Evolutionary conservation across 148 eudicot genomes (phyloP).

Genomic region (Polygonum aviculare): DNA sequence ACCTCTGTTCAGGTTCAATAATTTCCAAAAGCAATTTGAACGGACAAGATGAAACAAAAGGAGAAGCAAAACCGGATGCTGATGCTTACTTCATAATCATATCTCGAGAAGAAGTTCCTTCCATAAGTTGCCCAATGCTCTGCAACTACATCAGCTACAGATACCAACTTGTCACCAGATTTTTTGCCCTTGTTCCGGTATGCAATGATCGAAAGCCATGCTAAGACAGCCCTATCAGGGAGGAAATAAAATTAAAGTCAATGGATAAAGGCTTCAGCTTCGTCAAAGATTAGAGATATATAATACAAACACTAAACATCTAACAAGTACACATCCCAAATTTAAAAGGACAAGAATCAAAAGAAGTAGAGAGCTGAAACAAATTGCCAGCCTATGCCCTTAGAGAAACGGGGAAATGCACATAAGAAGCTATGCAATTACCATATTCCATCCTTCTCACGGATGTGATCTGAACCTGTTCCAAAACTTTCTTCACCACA

Average conservation of each 20-base stretch:
- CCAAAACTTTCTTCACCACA: slow-evolving; percentile 99
- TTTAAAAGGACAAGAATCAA: too few relatives aligned
- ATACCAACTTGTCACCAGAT: slow-evolving; percentile 63
- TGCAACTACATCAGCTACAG: slow-evolving; percentile 82
- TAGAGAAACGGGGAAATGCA: not conserved
- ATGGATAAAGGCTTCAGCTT: not conserved
- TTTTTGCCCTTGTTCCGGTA: slow-evolving; percentile 63
- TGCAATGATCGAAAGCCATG: slow-evolving; percentile 95
- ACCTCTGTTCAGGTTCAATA: not conserved
- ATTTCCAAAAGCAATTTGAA: not conserved
- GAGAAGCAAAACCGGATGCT: not conserved
- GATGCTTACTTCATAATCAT: slow-evolving; percentile 85
- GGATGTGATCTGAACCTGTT: slow-evolving; percentile 97
- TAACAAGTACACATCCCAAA: not conserved
- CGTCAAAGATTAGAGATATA: not conserved
- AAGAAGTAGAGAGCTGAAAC: not conserved
- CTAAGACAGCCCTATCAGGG: slow-evolving; percentile 83
- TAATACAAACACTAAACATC: not conserved
- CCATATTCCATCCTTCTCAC: slow-evolving; percentile 99
- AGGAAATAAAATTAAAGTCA: slow-evolving; percentile 1
- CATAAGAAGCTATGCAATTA: slow-evolving; percentile 15
- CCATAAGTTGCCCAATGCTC: slow-evolving; percentile 97
- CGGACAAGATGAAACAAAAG: not conserved
- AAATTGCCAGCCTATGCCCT: not conserved
- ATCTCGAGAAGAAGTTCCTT: slow-evolving; percentile 96